phyloP scores from a whole-genome alignment of 805 yeast genomes.

The Pichia phayaonensis region DNA sequence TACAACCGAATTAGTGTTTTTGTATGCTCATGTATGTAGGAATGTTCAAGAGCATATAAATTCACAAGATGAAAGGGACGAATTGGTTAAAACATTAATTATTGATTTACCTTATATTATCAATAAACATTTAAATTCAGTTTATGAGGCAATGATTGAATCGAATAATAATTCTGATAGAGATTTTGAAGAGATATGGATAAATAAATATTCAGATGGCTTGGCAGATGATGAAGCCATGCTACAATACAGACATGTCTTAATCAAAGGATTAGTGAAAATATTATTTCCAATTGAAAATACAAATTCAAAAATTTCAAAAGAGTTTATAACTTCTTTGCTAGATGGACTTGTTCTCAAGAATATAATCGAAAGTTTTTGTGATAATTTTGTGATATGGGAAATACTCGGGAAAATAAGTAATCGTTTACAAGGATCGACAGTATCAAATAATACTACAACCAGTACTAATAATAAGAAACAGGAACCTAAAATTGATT shows the following conservation, averaged over 20 bases:
- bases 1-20: constrained; percentile 31
- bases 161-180: not conserved
- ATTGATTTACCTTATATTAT: constrained; percentile 4
- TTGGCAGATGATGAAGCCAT: not conserved
- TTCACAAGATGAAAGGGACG: constrained; percentile 1
- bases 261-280: constrained; percentile 30
- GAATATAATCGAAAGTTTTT: constrained; percentile 35
- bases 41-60: constrained; percentile 30
- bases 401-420: constrained; percentile 29
- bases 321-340: constrained; percentile 32
- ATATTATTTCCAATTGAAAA: constrained; percentile 36
- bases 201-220: constrained; percentile 3
- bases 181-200: not conserved
- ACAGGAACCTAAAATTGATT: not conserved
- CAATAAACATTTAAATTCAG: not conserved
- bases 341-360: constrained; percentile 36
- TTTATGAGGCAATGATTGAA: not conserved
- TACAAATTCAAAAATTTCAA: constrained; percentile 31
- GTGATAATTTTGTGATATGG: constrained; percentile 47
- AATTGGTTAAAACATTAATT: constrained; percentile 1
- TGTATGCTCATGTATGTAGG: constrained; percentile 34
- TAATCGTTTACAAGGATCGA: not conserved
- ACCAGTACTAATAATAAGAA: not conserved
- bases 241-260: constrained; percentile 8
- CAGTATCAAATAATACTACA: not conserved